Base-by-base conservation (phyloP, 768 basidiomycete species). In the Russula foetens region DNA sequence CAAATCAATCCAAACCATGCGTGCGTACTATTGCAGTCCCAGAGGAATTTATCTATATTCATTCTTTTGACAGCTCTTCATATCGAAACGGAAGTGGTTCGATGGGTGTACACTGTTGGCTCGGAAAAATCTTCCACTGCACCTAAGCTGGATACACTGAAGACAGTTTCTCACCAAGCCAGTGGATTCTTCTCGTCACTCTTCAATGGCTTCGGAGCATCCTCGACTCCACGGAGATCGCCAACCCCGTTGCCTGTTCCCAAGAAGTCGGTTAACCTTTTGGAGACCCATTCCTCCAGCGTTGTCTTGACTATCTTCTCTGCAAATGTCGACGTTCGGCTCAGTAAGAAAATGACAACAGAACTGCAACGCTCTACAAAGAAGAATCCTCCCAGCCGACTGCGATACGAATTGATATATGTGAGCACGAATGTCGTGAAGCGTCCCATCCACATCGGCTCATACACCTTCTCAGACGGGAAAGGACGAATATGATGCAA, bases 281-380 rank as follows among this genome's bases (percentile, higher is more conserved):
- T 73, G 17, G 63, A 70, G 43, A 69, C 79, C 31, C 77, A 76
- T 51, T 77, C 80, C 54, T 82, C 81, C 0, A 81, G 75, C 60
- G 83, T 90, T 28, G 73, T 79, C 1, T 68, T 90, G 56, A 80
- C 83, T 1, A 80, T 89, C 45, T 88, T 84, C 68, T 79, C 84
- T 9, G 86, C 85, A 2, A 78, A 84, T 39, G 80, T 90, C 15
- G 78, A 79, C 47, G 85, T 91, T 21, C 77, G 73, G 45, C 70
- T 90, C 19, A 83, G 83, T 63, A 79, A 81, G 71, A 89, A 86
- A 68, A 74, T 88, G 50, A 76, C 81, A 2, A 71, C 75, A 9
- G 96, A 98, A 71, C 75, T 98, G 35, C 81, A 88, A 60, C 79
- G 96, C 60, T 90, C 92, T 0, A 99, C 95, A 12, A 98, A 98